phyloP scores from a whole-genome alignment of 768 basidiomycete species.

The Gymnopilus junonius region DNA sequence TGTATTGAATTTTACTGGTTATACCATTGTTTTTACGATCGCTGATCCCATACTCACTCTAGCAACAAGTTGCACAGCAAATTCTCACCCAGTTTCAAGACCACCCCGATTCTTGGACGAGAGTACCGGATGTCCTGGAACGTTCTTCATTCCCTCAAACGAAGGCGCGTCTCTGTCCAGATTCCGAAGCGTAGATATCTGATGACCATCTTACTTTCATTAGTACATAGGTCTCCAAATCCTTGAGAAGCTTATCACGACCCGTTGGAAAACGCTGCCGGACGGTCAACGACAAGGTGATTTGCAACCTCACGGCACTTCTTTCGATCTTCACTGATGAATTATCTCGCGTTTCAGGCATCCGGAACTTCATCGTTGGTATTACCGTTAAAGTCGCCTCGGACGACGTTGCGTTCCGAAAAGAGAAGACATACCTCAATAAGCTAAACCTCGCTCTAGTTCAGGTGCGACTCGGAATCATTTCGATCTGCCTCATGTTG shows the following conservation, averaged over 20 bases:
- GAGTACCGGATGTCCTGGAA: conserved; percentile 93
- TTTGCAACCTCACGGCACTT: conserved; percentile 6
- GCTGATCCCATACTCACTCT: conserved; percentile 31
- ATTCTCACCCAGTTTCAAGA: conserved; percentile 96
- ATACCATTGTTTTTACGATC: conserved; percentile 12
- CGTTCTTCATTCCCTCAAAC: conserved; percentile 82
- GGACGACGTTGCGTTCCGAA: conserved; percentile 85
- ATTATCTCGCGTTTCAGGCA: conserved; percentile 53
- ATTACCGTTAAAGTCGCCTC: conserved; percentile 92
- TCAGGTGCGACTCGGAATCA: conserved; percentile 59
- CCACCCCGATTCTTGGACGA: conserved; percentile 94
- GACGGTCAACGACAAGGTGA: conserved; percentile 91
- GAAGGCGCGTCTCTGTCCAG: conserved; percentile 56
- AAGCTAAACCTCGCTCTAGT: conserved; percentile 97
- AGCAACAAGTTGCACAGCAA: conserved; percentile 97
- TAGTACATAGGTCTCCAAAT: conserved; percentile 98
- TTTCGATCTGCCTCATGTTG: conserved; percentile 8
- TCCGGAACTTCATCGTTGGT: conserved; percentile 95
- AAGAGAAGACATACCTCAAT: conserved; percentile 94
- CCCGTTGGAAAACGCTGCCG: conserved; percentile 95
- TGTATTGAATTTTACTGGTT: conserved; percentile 21
- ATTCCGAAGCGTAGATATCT: conserved; percentile 1
- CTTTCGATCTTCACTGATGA: neutral
- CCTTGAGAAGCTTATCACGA: conserved; percentile 92
- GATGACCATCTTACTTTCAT: conserved; percentile 14